phyloP scores from a whole-genome alignment of 2,329 filamentous ascomycete species.

The Sporothrix brasiliensis region DNA sequence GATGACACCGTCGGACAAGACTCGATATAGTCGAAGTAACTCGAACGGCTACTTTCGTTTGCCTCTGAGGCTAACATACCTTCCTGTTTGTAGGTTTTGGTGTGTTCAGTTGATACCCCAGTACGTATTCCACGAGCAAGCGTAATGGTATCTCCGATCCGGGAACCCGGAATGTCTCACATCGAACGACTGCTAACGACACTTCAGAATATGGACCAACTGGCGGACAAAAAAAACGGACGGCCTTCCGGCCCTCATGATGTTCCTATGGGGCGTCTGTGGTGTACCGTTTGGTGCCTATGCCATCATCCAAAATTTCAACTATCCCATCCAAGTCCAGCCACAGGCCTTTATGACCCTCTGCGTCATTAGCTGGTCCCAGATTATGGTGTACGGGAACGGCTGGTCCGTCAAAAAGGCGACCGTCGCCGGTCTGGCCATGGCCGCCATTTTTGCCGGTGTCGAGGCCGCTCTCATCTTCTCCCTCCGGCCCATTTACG shows the following conservation, averaged over 20 bases:
- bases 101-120: constrained; percentile 46
- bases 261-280: constrained; percentile 64
- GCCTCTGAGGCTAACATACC: constrained; percentile 9
- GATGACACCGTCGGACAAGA: neutral
- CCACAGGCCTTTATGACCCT: constrained; percentile 48
- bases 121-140: constrained; percentile 30
- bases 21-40: neutral
- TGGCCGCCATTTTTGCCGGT: constrained; percentile 53
- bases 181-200: neutral
- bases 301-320: constrained; percentile 48
- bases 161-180: neutral
- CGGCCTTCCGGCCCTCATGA: constrained; percentile 62
- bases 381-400: constrained; percentile 44
- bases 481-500: constrained; percentile 59
- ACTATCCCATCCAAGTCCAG: constrained; percentile 50
- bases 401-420: constrained; percentile 54
- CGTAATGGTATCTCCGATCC: neutral
- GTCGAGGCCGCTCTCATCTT: constrained; percentile 61
- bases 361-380: constrained; percentile 47
- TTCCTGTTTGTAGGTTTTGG: constrained; percentile 43
- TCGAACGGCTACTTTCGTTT: neutral
- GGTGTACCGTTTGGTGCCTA: constrained; percentile 50
- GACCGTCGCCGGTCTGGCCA: constrained; percentile 45
- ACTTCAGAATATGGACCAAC: constrained; percentile 59
- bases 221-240: constrained; percentile 64